Evolutionary conservation across 1,284 basidiomycete species (phyloP).

Genomic region (Jaminaea rosea): DNA sequence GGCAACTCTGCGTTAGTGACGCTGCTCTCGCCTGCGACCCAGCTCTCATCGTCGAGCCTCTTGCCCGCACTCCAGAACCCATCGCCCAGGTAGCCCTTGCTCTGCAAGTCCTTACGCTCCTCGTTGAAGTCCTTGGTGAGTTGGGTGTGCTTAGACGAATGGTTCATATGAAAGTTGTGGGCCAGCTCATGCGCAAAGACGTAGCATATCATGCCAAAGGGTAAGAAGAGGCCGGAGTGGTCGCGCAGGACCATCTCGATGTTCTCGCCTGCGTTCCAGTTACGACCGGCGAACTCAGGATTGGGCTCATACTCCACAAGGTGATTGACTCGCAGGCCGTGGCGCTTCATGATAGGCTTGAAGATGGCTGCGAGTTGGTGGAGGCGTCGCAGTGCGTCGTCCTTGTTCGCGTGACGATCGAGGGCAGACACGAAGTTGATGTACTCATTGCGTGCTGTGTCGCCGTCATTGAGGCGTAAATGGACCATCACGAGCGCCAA

Average conservation of each 20-base stretch:
- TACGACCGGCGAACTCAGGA: slow-evolving; percentile 29
- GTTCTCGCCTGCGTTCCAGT: slow-evolving; percentile 36
- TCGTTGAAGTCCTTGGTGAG: slow-evolving; percentile 20
- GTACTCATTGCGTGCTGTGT: slow-evolving; percentile 25
- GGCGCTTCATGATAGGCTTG: slow-evolving; percentile 30
- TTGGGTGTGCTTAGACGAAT: slow-evolving; percentile 27
- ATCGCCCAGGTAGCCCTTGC: slow-evolving; percentile 31
- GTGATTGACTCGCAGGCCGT: slow-evolving; percentile 33
- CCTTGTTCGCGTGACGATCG: slow-evolving; percentile 13
- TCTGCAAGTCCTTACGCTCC: slow-evolving; percentile 19
- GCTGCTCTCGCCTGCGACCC: slow-evolving; percentile 16
- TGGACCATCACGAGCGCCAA: slow-evolving; percentile 15
- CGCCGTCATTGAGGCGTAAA: slow-evolving; percentile 28
- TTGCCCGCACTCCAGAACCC: slow-evolving; percentile 33
- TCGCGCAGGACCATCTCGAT: slow-evolving; percentile 28
- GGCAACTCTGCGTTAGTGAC: background rate
- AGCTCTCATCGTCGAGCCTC: slow-evolving; percentile 18
- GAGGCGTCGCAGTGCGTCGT: slow-evolving; percentile 18
- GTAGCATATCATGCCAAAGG: slow-evolving; percentile 24
- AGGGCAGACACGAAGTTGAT: slow-evolving; percentile 35
- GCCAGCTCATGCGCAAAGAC: slow-evolving; percentile 36
- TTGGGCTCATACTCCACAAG: slow-evolving; percentile 34
- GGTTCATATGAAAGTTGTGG: slow-evolving; percentile 33
- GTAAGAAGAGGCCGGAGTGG: slow-evolving; percentile 21
- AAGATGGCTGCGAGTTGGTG: slow-evolving; percentile 28